These are phyloP conservation scores for Calonectria pseudoreteaudii DNA, from an alignment of 2,329 filamentous ascomycete species.

Conservation along the genomic window DNA sequence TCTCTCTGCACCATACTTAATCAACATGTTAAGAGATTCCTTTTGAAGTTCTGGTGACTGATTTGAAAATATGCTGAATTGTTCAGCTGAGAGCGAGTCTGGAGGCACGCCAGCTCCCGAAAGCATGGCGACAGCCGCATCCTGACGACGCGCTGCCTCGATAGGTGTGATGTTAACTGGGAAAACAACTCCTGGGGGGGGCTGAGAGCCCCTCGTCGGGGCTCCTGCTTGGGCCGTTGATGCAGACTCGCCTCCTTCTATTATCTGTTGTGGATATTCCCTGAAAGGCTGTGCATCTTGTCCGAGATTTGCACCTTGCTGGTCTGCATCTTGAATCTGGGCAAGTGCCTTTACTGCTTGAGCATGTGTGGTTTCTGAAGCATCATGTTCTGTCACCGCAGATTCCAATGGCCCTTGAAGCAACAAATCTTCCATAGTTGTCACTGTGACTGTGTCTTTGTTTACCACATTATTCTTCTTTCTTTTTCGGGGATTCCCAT, in stretches of 20 bases:
- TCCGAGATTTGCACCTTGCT: neutral
- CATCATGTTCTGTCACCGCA: conserved; percentile 13
- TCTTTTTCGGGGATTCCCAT: conserved; percentile 42
- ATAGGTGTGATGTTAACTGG: conserved; percentile 53
- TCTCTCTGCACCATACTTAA: conserved; percentile 67
- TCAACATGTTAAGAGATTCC: conserved; percentile 67
- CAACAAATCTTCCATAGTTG: conserved; percentile 3
- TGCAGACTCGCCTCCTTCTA: conserved; percentile 21
- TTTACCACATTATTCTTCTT: conserved; percentile 42
- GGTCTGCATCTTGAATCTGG: conserved; percentile 25
- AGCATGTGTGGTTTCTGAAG: too few species aligned
- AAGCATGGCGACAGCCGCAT: conserved; percentile 62
- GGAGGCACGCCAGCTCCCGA: conserved; percentile 62
- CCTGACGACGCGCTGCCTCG: conserved; percentile 63
- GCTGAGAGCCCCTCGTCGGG: conserved; percentile 21
- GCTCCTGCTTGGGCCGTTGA: conserved; percentile 24
- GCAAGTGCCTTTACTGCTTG: neutral
- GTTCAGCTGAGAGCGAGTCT: conserved; percentile 63
- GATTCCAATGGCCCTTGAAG: conserved; percentile 29
- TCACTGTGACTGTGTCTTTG: conserved; percentile 25
- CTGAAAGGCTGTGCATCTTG: conserved; percentile 24
- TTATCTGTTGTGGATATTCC: conserved; percentile 32
- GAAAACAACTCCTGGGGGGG: conserved; percentile 30
- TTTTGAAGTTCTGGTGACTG: conserved; percentile 67
- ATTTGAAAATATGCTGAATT: conserved; percentile 71